Evolutionary conservation across 441 rosid genomes (phyloP).

Genomic region (Corymbia citriodora): DNA sequence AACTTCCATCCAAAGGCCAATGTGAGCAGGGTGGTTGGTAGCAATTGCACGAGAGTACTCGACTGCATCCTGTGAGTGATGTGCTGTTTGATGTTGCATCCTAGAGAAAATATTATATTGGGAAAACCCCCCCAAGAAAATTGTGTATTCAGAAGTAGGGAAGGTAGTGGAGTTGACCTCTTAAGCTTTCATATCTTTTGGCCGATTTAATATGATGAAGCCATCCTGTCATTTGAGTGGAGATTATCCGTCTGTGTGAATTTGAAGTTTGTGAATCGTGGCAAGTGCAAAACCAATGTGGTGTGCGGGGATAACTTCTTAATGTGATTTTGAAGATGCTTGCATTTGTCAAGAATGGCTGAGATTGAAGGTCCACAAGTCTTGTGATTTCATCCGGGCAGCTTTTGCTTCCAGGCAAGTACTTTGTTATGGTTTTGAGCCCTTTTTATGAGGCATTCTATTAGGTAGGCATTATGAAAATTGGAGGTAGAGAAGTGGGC

Average conservation of each 20-base stretch:
- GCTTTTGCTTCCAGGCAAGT: neutral
- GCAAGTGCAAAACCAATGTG: neutral
- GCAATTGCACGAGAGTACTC: slow-evolving; percentile 59
- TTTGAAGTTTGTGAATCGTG: neutral
- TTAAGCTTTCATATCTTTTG: neutral
- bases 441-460: neutral
- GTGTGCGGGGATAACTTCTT: neutral
- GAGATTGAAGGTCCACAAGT: neutral
- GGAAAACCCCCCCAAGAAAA: neutral
- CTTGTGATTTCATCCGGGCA: neutral
- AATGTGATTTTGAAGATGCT: neutral
- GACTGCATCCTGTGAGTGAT: slow-evolving; percentile 29
- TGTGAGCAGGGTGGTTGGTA: slow-evolving; percentile 37
- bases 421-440: neutral
- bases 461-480: neutral
- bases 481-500: neutral
- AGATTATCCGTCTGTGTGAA: neutral
- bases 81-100: slow-evolving; percentile 37
- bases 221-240: neutral
- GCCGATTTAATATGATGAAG: neutral
- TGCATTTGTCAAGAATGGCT: neutral
- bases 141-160: neutral
- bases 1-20: slow-evolving; percentile 28
- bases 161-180: neutral
- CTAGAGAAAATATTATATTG: slow-evolving; percentile 1